A percentile compares a stretch with the other conserved stretches of the same genome.
Evolutionary conservation across 345 rosid genomes (phyloP).

Genomic region (Linum trigynum): DNA sequence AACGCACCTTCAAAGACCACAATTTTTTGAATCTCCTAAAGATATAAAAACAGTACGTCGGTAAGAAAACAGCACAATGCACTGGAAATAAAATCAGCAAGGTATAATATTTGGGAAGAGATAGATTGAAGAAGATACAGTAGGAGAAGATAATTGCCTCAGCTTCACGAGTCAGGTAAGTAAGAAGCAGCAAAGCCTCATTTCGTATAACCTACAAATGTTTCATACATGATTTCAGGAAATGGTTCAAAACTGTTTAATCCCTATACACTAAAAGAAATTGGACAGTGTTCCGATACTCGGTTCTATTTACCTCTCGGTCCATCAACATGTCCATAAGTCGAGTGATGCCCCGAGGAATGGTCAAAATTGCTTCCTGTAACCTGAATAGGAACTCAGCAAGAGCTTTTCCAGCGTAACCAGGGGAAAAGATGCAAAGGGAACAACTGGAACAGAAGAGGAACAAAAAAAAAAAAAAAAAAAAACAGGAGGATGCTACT

Average conservation of each 20-base stretch:
- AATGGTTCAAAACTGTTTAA: background rate
- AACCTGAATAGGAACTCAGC: conserved; percentile 67
- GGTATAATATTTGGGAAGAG: background rate
- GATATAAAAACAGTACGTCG: conserved; percentile 17
- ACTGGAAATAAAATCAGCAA: conserved; percentile 1
- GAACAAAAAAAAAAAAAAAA: background rate
- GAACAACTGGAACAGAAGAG: background rate
- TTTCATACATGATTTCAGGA: conserved; percentile 14
- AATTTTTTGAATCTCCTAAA: conserved; percentile 95
- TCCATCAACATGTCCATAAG: conserved; percentile 99
- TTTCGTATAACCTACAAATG: conserved; percentile 74
- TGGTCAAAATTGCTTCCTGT: conserved; percentile 95
- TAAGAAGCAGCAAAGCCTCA: conserved; percentile 91
- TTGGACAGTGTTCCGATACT: background rate
- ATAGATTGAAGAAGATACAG: background rate
- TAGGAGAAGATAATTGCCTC: conserved; percentile 40
- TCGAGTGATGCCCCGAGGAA: conserved; percentile 95
- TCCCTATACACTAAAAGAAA: conserved; percentile 2
- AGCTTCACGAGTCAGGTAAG: conserved; percentile 92
- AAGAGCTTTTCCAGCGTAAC: conserved; percentile 23
- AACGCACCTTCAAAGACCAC: conserved; percentile 97
- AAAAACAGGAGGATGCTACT: conserved; percentile 1
- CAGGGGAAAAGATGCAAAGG: background rate
- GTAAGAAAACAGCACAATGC: conserved; percentile 12
- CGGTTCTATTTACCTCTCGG: conserved; percentile 60